A percentile compares a stretch with the other conserved stretches of the same genome.
These are phyloP conservation scores for Rhodamnia argentea DNA, from an alignment of 345 rosid species.

Conservation along the genomic window DNA sequence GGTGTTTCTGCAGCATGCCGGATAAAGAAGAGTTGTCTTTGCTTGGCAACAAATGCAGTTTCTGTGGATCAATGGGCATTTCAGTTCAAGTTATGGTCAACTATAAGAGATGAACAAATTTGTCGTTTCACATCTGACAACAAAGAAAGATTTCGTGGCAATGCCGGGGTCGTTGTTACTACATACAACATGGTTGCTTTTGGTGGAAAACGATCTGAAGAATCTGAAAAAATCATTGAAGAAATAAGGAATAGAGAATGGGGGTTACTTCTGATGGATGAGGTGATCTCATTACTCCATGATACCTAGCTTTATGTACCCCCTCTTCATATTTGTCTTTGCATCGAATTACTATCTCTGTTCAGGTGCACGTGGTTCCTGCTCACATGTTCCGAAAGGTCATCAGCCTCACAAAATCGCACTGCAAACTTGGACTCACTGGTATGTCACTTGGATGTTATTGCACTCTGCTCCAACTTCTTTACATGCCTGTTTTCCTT, in stretches of 20 bases:
- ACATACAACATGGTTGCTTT: slow-evolving; percentile 98
- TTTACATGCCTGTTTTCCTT: not conserved
- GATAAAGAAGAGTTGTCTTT: slow-evolving; percentile 90
- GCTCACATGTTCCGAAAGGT: slow-evolving; percentile 99
- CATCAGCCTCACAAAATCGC: slow-evolving; percentile 93
- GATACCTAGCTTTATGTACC: not conserved
- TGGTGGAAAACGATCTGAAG: slow-evolving; percentile 96
- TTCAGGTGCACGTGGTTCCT: slow-evolving; percentile 95
- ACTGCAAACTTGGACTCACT: slow-evolving; percentile 99
- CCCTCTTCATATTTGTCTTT: not conserved
- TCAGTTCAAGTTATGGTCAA: slow-evolving; percentile 91
- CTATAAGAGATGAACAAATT: slow-evolving; percentile 77
- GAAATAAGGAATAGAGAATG: slow-evolving; percentile 98
- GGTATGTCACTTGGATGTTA: slow-evolving; percentile 27
- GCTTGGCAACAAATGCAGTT: slow-evolving; percentile 97
- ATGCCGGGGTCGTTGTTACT: slow-evolving; percentile 96
- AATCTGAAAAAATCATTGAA: slow-evolving; percentile 91
- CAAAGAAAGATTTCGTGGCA: slow-evolving; percentile 93
- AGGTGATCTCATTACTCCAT: slow-evolving; percentile 29
- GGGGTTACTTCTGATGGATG: slow-evolving; percentile 98
- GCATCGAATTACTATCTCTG: not conserved
- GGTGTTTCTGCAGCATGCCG: slow-evolving; percentile 95
- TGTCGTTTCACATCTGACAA: slow-evolving; percentile 96
- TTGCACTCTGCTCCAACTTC: not conserved
- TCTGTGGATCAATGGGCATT: slow-evolving; percentile 99